These are phyloP conservation scores for Saturnispora gosingensis DNA, from an alignment of 805 yeast genomes.

Conservation along the genomic window DNA sequence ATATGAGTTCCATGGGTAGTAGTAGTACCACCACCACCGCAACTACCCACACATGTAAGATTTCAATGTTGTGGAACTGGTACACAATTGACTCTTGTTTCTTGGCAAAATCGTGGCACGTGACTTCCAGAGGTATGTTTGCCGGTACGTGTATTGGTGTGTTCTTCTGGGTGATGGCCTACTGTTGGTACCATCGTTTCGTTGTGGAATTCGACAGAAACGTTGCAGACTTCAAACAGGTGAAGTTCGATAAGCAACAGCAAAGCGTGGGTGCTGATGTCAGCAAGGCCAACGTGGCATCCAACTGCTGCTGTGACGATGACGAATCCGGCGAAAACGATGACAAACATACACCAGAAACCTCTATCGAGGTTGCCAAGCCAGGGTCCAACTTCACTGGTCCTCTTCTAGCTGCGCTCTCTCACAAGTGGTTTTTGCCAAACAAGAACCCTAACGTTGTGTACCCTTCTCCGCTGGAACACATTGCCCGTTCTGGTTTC, in stretches of 20 bases:
- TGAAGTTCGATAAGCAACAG: conserved; percentile 2
- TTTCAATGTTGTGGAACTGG: conserved; percentile 66
- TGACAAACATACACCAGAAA: neutral
- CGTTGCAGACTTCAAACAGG: conserved; percentile 19
- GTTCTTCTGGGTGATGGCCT: conserved; percentile 45
- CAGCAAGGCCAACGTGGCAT: neutral
- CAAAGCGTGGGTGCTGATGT: neutral
- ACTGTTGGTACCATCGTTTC: conserved; percentile 49
- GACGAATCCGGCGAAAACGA: neutral
- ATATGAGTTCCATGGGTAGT: conserved; percentile 9
- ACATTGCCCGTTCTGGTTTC: conserved; percentile 38
- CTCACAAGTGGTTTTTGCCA: conserved; percentile 23
- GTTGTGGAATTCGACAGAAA: conserved; percentile 43
- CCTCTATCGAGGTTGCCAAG: neutral
- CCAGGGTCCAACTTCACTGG: conserved; percentile 14
- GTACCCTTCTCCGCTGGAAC: conserved; percentile 41
- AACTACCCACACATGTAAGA: conserved; percentile 14
- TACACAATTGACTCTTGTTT: conserved; percentile 58
- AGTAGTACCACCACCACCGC: neutral
- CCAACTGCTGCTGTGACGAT: conserved; percentile 6
- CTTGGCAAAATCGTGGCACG: conserved; percentile 56
- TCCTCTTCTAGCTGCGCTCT: conserved; percentile 20
- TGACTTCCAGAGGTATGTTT: conserved; percentile 46
- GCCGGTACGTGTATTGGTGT: conserved; percentile 73
- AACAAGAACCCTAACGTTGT: conserved; percentile 6